Evolutionary conservation across 2,329 filamentous ascomycete species (phyloP).

Genomic region (Ophioceras dolichostomum): DNA sequence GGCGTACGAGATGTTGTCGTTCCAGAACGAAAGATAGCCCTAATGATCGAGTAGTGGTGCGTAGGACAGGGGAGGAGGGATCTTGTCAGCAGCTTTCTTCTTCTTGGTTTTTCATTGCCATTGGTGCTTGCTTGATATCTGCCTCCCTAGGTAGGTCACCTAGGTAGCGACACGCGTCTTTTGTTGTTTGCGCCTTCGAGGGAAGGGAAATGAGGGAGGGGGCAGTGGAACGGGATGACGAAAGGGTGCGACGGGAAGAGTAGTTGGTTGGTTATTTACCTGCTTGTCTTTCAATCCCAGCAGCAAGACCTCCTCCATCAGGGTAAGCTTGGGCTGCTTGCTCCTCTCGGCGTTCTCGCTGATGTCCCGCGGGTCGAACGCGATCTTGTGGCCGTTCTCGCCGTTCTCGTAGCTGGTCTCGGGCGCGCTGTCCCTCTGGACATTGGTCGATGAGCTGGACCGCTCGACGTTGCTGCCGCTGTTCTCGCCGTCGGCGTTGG

Average conservation of each 20-base stretch:
- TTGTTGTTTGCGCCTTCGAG: background rate
- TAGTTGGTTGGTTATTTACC: slow-evolving; percentile 51
- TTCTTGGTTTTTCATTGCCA: too few species aligned
- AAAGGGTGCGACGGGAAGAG: slow-evolving; percentile 2
- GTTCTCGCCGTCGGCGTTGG: slow-evolving; percentile 44
- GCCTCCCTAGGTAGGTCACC: too few species aligned
- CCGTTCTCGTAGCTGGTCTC: slow-evolving; percentile 82
- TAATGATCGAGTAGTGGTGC: slow-evolving; percentile 23
- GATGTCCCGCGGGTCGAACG: slow-evolving; percentile 92
- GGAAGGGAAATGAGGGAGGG: background rate
- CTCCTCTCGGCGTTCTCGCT: slow-evolving; percentile 91
- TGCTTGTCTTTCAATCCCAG: slow-evolving; percentile 98
- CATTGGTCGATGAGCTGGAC: slow-evolving; percentile 42
- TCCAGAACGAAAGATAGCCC: slow-evolving; percentile 99
- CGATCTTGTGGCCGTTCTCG: slow-evolving; percentile 98
- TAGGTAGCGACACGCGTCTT: too few species aligned
- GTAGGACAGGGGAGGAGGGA: too few species aligned
- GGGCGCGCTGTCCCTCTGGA: slow-evolving; percentile 39
- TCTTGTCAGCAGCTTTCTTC: too few species aligned
- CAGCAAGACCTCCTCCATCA: slow-evolving; percentile 97
- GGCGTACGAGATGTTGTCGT: slow-evolving; percentile 98
- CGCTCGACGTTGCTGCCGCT: slow-evolving; percentile 35
- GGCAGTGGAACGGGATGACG: background rate
- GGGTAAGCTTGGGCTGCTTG: slow-evolving; percentile 95
- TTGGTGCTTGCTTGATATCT: too few species aligned